Base-by-base conservation (phyloP, 2,329 filamentous ascomycete genomes). In the Pestalotiopsis sp. region DNA sequence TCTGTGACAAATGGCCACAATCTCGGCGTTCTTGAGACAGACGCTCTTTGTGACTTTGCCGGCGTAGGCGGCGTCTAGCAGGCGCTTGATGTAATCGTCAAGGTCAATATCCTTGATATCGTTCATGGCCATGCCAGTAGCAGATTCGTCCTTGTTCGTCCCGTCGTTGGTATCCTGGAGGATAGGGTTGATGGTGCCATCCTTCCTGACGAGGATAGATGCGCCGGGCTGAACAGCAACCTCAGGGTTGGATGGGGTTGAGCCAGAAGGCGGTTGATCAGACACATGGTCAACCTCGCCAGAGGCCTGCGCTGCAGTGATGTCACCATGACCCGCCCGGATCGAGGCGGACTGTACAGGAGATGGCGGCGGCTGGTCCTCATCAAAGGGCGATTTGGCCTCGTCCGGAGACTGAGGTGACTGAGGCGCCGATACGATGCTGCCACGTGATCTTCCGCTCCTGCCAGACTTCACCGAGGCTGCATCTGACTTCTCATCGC, bases 41-140 rank as follows among this genome's bases (percentile, higher is more conserved):
- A 98, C 95, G 25, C 94, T 94, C 86, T 99, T 99, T 71, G 96
- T 98, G 74, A 98, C 93, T 81, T 99, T 99, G 72, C 94, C 94
- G 59, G 94, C 93, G 78, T 99, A 99, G 13, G 93, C 96, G 11
- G 96, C 95, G 80, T 99, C 96, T 66, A 99, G 85, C 58, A 99
- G 88, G 58, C 96, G 91, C 76, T 95, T 94, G 78, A 99, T 99
- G 86, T 97, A 98, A 78, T 99, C 96, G 77, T 99, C 96, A 38
- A 99, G 85, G 78, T 99, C 96, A 74, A 96, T 93, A 45, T 95
- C 90, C 80, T 97, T 97, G 76, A 98, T 89, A 25, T 97, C 93
- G 67, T 92, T 90, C 87, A 98, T 97, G 71, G 93, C 92, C 81
- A 97, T 92, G 67, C 82, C 84, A 7, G 82, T 78, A 67, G 79